Conservation (phyloP, 306 rosid species). For the Amphicarpaea edgeworthii region DNA sequence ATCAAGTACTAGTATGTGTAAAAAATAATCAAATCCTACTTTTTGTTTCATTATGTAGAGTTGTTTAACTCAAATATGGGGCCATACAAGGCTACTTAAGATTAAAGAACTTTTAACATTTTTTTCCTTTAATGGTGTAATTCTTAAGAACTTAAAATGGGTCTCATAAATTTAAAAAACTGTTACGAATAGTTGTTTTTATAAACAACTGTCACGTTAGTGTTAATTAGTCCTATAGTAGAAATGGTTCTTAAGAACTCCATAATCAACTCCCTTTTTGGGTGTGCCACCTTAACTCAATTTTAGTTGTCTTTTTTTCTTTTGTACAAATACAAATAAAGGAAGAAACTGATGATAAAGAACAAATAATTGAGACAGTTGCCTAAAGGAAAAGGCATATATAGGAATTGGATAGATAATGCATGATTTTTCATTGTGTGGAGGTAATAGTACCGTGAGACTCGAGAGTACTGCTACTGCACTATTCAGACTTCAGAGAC, state of each 20-base stretch:
- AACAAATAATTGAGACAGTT: conserved; percentile 18
- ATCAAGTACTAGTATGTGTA: not conserved
- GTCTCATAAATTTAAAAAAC: no score
- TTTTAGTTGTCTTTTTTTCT: not conserved
- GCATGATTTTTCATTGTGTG: not conserved
- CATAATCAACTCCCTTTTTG: not conserved
- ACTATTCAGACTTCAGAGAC: not conserved
- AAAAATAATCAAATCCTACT: not conserved
- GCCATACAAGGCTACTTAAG: not conserved
- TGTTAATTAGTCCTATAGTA: no score
- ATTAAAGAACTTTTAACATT: not conserved
- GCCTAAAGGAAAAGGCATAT: conserved; percentile 35
- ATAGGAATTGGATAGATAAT: not conserved
- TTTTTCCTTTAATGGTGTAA: not conserved
- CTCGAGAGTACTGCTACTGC: conserved; percentile 13
- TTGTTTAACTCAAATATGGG: not conserved
- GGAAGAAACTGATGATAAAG: conserved; percentile 28
- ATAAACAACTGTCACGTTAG: not conserved
- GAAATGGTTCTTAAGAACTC: not conserved
- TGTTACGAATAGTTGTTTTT: not conserved
- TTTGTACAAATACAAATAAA: conserved; percentile 9
- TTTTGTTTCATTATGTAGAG: not conserved
- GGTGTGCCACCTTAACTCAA: not conserved
- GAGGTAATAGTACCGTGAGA: conserved; percentile 14
- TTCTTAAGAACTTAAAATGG: not conserved